Evolutionary conservation across 495 filamentous ascomycete species (phyloP).

Genomic region (Xylaria acuta): DNA sequence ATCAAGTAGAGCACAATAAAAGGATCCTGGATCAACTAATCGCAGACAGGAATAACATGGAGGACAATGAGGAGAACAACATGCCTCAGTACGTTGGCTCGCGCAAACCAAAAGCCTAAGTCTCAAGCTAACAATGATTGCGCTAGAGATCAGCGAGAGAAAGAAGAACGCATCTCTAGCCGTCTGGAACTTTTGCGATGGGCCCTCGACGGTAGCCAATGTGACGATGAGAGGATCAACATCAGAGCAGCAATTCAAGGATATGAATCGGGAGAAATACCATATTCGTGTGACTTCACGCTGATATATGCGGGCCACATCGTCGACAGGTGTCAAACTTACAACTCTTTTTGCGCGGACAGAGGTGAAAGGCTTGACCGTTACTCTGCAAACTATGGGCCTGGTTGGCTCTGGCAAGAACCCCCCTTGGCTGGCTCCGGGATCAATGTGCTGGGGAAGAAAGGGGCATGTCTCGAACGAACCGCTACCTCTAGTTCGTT

Average conservation of each 20-base stretch:
- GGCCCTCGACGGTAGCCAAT: conserved; percentile 42
- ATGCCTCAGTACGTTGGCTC: conserved; percentile 42
- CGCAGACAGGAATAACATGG: conserved; percentile 42
- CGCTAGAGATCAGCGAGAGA: conserved; percentile 33
- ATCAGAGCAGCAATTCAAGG: conserved; percentile 52
- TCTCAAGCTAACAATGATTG: conserved; percentile 26
- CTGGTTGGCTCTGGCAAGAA: conserved; percentile 59
- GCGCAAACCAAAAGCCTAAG: neutral
- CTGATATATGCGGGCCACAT: conserved; percentile 55
- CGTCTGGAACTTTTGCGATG: conserved; percentile 42
- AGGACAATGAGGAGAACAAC: conserved; percentile 49
- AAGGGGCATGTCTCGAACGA: conserved; percentile 36
- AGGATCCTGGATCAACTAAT: conserved; percentile 41
- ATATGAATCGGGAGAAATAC: conserved; percentile 50
- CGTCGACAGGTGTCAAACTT: conserved; percentile 48
- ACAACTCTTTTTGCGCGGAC: conserved; percentile 46
- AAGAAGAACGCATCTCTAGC: conserved; percentile 37
- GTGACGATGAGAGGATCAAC: conserved; percentile 49
- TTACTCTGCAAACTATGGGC: conserved; percentile 45
- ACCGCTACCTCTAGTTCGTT: neutral
- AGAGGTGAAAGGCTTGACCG: conserved; percentile 49
- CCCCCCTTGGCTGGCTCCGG: conserved; percentile 44
- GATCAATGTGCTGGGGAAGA: conserved; percentile 35
- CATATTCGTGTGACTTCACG: conserved; percentile 47
- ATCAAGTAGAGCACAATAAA: conserved; percentile 33